Percentiles rank a stretch among this genome's conserved stretches.
phyloP scores from a whole-genome alignment of 306 rosid genomes.

The Malus fusca region DNA sequence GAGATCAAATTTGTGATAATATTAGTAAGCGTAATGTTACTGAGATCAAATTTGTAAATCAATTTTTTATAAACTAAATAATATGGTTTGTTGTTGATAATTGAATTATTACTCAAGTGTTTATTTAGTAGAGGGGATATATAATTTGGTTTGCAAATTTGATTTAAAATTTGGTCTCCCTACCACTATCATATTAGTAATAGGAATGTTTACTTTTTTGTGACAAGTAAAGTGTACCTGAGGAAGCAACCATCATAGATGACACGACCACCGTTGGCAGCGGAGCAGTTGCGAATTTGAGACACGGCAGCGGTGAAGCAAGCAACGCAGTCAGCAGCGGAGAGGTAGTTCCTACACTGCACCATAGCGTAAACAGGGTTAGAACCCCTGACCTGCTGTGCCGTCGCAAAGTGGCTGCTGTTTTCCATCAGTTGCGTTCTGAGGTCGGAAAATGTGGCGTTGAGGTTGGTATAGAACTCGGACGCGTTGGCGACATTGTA shows the following conservation, averaged over 20 bases:
- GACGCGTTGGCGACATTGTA: constrained; percentile 46
- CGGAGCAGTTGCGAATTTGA: constrained; percentile 54
- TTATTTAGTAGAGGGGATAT: fast-evolving
- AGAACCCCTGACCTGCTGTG: constrained; percentile 26
- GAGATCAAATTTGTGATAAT: too few species aligned
- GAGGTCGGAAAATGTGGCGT: constrained; percentile 35
- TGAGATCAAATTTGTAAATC: too few species aligned
- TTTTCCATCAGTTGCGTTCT: constrained; percentile 16
- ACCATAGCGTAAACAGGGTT: constrained; percentile 43
- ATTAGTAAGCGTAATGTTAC: too few species aligned
- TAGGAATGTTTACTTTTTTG: too few species aligned
- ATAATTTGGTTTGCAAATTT: too few species aligned
- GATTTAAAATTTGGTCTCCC: too few species aligned
- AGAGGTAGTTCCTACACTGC: constrained; percentile 58
- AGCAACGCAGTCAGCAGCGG: constrained; percentile 37
- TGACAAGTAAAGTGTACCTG: constrained; percentile 26
- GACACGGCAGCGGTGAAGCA: constrained; percentile 36
- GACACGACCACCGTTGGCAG: constrained; percentile 70
- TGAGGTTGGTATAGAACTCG: constrained; percentile 38
- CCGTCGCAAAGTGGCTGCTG: constrained; percentile 38
- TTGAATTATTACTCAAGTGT: too few species aligned
- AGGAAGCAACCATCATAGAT: constrained; percentile 73
- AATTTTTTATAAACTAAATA: too few species aligned
- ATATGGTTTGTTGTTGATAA: too few species aligned
- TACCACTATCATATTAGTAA: too few species aligned